Conservation (phyloP, 2,329 filamentous ascomycete species). For the Graphiopsis chlorocephala region DNA sequence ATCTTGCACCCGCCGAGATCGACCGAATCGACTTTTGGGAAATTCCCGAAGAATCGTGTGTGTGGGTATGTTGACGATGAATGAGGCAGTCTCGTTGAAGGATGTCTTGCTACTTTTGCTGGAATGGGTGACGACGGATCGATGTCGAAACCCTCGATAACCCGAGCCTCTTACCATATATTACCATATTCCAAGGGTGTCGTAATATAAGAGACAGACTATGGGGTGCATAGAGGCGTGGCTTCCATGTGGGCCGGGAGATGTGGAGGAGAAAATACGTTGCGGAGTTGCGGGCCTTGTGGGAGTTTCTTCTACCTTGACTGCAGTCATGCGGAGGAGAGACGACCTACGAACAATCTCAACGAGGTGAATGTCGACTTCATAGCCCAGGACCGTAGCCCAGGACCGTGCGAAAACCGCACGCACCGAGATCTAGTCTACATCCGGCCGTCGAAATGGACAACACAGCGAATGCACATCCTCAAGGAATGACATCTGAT, state of each 20-base stretch:
- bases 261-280: background rate
- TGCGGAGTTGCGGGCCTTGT: background rate
- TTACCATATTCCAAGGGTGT: background rate
- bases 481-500: too few species aligned
- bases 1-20: background rate
- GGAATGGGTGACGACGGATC: background rate
- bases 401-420: background rate
- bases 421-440: background rate
- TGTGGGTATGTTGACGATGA: background rate
- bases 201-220: background rate
- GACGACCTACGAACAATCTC: background rate
- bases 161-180: background rate
- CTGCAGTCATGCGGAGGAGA: background rate
- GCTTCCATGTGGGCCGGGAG: background rate
- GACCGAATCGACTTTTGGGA: background rate
- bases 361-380: background rate
- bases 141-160: background rate
- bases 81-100: background rate
- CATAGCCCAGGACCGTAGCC: background rate
- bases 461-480: too few species aligned
- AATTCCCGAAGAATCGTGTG: background rate
- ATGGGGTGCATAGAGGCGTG: background rate
- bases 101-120: background rate
- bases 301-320: background rate
- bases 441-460: too few species aligned